A percentile compares a stretch with the other conserved stretches of the same genome.
These are phyloP conservation scores for Xylaria intraflava DNA, from an alignment of 495 filamentous ascomycete species.

Conservation along the genomic window DNA sequence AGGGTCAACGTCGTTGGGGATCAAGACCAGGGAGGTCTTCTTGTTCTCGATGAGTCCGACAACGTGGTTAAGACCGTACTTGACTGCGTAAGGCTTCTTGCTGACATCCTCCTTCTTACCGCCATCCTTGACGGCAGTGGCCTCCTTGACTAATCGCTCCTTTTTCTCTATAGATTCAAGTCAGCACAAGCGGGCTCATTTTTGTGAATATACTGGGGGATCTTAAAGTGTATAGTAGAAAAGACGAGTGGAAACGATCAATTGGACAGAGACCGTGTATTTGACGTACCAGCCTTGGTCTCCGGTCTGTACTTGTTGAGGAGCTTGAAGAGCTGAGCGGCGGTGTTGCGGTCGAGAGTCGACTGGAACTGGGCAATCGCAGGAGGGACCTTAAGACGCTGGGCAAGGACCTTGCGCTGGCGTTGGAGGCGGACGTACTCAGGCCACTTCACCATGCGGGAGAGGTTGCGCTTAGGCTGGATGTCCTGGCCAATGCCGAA, in stretches of 20 bases:
- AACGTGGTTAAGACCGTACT: constrained; percentile 99
- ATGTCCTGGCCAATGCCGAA: constrained; percentile 99
- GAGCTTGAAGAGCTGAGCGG: constrained; percentile 84
- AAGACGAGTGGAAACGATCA: no score
- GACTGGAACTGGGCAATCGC: constrained; percentile 96
- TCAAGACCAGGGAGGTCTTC: constrained; percentile 96
- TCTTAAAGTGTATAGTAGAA: not conserved
- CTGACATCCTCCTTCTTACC: constrained; percentile 99
- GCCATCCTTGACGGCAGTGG: constrained; percentile 90
- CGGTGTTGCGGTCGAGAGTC: constrained; percentile 97
- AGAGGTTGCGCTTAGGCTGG: constrained; percentile 94
- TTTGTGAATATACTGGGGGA: not conserved
- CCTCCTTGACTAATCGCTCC: constrained; percentile 96
- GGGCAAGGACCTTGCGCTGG: constrained; percentile 98
- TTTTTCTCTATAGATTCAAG: constrained; percentile 69
- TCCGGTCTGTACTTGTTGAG: constrained; percentile 99
- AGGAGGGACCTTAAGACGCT: constrained; percentile 97
- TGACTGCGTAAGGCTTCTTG: constrained; percentile 99
- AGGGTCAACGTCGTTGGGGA: constrained; percentile 99
- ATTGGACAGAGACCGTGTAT: not conserved
- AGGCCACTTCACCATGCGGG: constrained; percentile 99
- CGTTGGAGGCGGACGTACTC: constrained; percentile 98
- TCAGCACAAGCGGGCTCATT: not conserved
- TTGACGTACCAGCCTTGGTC: constrained; percentile 60
- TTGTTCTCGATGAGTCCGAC: constrained; percentile 99